phyloP scores from a whole-genome alignment of 345 rosid species.

The Excoecaria agallocha region DNA sequence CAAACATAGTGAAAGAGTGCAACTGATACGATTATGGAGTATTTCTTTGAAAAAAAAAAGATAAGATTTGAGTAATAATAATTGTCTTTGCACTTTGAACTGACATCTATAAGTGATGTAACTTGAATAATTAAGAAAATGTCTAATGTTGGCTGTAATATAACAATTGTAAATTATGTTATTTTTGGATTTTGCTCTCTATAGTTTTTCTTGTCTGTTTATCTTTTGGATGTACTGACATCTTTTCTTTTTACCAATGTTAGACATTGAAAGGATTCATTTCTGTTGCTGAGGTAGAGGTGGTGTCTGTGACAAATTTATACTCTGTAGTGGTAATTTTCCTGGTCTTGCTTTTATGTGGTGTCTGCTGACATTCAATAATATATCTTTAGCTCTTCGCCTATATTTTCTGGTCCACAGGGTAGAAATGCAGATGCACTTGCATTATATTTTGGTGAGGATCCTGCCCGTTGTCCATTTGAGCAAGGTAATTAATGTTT shows the following conservation, averaged over 20 bases:
- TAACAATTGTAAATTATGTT: not conserved
- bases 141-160: not conserved
- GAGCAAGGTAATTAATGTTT: constrained; percentile 71
- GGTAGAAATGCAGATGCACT: constrained; percentile 99
- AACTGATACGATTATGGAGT: not conserved
- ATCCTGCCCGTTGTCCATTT: constrained; percentile 91
- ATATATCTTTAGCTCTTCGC: constrained; percentile 9
- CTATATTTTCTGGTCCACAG: constrained; percentile 42
- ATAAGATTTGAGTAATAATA: no score
- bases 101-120: not conserved
- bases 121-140: not conserved
- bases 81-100: not conserved
- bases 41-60: no score
- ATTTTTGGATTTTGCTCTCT: not conserved
- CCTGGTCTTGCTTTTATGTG: not conserved
- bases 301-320: constrained; percentile 64
- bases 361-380: not conserved
- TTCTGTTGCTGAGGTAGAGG: constrained; percentile 75
- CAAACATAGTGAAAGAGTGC: not conserved
- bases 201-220: not conserved
- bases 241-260: not conserved
- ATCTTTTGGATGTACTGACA: constrained; percentile 20
- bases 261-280: constrained; percentile 83
- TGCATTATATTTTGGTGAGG: constrained; percentile 91
- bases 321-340: constrained; percentile 80